Base-by-base conservation (phyloP, 805 yeast species). In the Hanseniaspora guilliermondii region DNA sequence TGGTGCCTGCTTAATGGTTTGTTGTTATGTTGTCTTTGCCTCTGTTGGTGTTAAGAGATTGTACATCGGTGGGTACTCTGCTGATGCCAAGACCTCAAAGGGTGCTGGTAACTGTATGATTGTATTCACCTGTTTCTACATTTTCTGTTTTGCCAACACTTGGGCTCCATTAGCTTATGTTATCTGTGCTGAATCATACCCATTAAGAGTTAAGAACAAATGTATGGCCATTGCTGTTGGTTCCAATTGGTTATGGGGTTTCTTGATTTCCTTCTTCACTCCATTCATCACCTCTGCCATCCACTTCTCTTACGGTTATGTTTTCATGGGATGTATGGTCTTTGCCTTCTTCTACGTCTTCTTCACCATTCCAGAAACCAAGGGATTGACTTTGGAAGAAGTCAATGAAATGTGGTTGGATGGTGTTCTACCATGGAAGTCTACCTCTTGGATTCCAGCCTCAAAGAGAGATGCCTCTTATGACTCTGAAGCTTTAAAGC, bases 371-470 rank as follows among this genome's bases (percentile, higher is more conserved):
- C 80, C 80, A 62, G 91, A 85, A 70, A 87, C 95, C 54, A 80
- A 79, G 71, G 94, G 94, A 56, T 76, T 85, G 62, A 76, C 85
- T 45, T 76, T 87, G 66, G 95, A 86, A 70, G 88, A 86, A 69
- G 86, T 86, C 59, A 88, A 85, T 66, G 81, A 77, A 63, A 71
- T 82, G 73, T 75, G 72, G 62, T 66, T 74, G 30, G 68, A 70
- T 49, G 68, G 67, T 60, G 70, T 70, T 40, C 60, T 66, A 53
- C 71, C 78, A 49, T 74, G 77, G 77, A 65, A 68, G 55, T 79
- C 83, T 16, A 50, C 72, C 25, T 61, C 61, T 56, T 82, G 78
- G 79, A 72, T 71, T 53, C 83, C 84, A 60, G 72, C 79, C 40
- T 58, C 71, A 33, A 60, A 66, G 65, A 65, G 69, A 60, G 65